These are phyloP conservation scores for Rhizopogon roseolus DNA, from an alignment of 768 basidiomycete genomes.

Conservation along the genomic window DNA sequence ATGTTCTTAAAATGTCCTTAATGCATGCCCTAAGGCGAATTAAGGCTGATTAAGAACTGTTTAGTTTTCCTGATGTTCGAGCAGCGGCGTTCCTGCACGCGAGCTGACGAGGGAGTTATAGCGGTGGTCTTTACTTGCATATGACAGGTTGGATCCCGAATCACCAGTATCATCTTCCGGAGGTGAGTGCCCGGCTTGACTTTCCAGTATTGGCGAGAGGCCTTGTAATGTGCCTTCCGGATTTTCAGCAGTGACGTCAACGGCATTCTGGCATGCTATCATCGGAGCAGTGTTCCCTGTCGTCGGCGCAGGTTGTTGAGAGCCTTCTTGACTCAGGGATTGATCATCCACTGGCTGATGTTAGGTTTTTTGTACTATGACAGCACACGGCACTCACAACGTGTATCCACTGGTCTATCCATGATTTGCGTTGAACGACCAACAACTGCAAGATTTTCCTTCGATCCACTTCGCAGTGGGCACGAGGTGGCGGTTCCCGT, in stretches of 20 bases:
- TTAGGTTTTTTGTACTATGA: background rate
- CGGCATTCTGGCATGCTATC: background rate
- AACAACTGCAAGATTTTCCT: background rate
- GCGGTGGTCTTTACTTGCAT: conserved; percentile 14
- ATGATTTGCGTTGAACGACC: conserved; percentile 4
- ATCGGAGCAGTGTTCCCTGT: background rate
- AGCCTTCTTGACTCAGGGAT: background rate
- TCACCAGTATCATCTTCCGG: conserved; percentile 7
- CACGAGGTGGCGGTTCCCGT: background rate
- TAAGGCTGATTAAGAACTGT: too few relatives aligned
- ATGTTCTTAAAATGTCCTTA: too few relatives aligned
- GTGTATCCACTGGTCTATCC: conserved; percentile 13
- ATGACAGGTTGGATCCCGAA: conserved; percentile 19
- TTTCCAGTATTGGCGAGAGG: background rate
- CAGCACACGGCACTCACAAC: conserved; percentile 20
- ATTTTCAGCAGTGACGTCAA: background rate
- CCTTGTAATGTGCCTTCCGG: background rate
- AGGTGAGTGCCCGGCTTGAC: background rate
- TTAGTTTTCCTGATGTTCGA: too few relatives aligned
- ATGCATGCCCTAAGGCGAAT: too few relatives aligned
- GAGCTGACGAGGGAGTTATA: conserved; percentile 19
- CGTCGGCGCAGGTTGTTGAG: background rate
- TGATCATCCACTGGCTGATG: background rate
- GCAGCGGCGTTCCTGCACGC: conserved; percentile 15
- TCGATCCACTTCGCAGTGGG: background rate